Conservation (phyloP, 352 stramenopile genomes). For the Plasmopara halstedii region DNA sequence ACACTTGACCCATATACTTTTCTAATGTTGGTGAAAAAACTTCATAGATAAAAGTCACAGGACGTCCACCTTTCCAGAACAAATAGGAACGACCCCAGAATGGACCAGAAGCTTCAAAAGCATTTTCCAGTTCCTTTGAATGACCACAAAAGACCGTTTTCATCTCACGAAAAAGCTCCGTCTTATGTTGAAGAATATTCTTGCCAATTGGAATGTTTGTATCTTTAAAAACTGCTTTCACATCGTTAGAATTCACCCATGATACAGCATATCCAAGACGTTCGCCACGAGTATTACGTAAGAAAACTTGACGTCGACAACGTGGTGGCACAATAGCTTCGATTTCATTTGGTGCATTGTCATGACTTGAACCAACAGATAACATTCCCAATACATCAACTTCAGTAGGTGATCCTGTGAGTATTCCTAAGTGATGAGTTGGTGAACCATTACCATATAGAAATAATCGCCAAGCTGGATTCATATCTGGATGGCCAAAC, state of each 20-base stretch:
- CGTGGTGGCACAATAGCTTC: conserved; percentile 47
- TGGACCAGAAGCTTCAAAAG: conserved; percentile 54
- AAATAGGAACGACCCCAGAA: conserved; percentile 84
- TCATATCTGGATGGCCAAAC: conserved; percentile 54
- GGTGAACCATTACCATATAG: conserved; percentile 80
- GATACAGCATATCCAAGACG: conserved; percentile 76
- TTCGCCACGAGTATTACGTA: conserved; percentile 62
- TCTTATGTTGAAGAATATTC: conserved; percentile 77
- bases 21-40: conserved; percentile 76
- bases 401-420: conserved; percentile 61
- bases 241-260: conserved; percentile 60
- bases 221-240: conserved; percentile 72
- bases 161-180: conserved; percentile 83
- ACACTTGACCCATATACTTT: conserved; percentile 71
- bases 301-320: conserved; percentile 67
- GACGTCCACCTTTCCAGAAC: conserved; percentile 73
- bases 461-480: conserved; percentile 66
- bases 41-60: conserved; percentile 85
- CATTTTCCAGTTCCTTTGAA: conserved; percentile 42
- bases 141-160: conserved; percentile 68
- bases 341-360: conserved; percentile 42
- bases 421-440: conserved; percentile 71
- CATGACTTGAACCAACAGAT: conserved; percentile 28
- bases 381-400: conserved; percentile 74
- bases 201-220: conserved; percentile 75